Base-by-base conservation (phyloP, 1,139 yeast genomes). In the Suhomyces choctaworum region DNA sequence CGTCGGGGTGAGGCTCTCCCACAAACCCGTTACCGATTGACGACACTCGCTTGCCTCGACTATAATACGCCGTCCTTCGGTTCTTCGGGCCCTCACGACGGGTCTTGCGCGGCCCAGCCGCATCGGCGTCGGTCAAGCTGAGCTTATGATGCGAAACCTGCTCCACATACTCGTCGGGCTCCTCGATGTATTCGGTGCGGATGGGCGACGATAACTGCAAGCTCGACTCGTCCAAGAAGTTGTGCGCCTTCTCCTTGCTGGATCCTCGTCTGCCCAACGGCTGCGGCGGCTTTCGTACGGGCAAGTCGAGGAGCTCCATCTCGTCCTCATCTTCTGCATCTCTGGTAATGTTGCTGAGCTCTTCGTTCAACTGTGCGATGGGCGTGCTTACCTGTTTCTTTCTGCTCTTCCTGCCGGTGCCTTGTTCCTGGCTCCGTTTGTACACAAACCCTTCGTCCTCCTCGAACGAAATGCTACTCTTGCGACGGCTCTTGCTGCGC, bases 21-120 rank as follows among this genome's bases (percentile, higher is more conserved):
- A 62, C 68, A 45, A 78, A 79, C 3, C 92, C 92, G 50, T 81
- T 82, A 0, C 92, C 89, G 10, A 84, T 74, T 0, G 90, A 81
- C 52, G 86, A 83, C 3, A 82, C 76, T 23, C 94, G 64, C 48
- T 81, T 82, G 2, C 94, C 94, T 27, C 94, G 63, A 33, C 72
- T 72, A 31, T 70, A 56, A 42, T 78, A 61, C 0, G 83, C 76
- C 0, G 76, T 53, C 31, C 84, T 54, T 44, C 84, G 60, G 16
- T 62, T 60, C n/a, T 22, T 16, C 25, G 38, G 24, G 9, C 32
- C 27, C 16, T 31, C 25, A 9, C 19, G 28, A 7, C 35, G 23
- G 11, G 16, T 22, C 16, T 62, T 59, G 8, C 37, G 20, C 22
- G 39, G 24, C 4, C 22, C 29, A 2, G 21, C 12, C 9, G 31